Evolutionary conservation across 2,329 filamentous ascomycete species (phyloP).

Genomic region (Aspergillus costaricaensis): DNA sequence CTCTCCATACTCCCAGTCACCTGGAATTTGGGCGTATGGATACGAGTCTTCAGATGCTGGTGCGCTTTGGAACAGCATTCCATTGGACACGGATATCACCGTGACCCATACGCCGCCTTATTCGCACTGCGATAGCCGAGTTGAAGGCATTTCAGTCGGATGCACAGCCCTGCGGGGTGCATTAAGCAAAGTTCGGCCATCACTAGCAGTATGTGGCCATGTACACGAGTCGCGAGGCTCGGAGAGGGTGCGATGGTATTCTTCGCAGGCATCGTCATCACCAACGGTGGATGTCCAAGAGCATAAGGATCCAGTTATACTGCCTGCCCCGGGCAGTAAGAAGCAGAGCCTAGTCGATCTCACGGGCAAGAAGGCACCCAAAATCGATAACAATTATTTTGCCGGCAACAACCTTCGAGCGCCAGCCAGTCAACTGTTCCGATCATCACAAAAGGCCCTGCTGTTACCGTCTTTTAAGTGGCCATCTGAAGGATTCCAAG

Average conservation of each 20-base stretch:
- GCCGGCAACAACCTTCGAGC: conserved; percentile 1
- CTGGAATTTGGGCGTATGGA: conserved; percentile 57
- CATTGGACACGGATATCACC: conserved; percentile 54
- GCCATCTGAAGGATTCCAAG: neutral
- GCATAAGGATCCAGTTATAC: conserved; percentile 16
- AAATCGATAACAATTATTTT: conserved; percentile 34
- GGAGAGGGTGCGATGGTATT: conserved; percentile 52
- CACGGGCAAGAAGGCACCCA: conserved; percentile 44
- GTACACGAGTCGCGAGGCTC: conserved; percentile 60
- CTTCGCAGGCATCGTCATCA: neutral
- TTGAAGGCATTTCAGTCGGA: conserved; percentile 42
- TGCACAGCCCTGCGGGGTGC: conserved; percentile 51
- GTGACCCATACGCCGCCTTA: conserved; percentile 60
- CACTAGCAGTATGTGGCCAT: conserved; percentile 60
- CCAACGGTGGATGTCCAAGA: neutral
- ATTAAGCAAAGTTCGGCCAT: conserved; percentile 52
- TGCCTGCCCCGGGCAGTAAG: conserved; percentile 52
- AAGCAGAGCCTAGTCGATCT: conserved; percentile 59
- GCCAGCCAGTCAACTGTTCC: neutral
- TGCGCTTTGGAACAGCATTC: conserved; percentile 53
- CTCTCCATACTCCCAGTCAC: conserved; percentile 55
- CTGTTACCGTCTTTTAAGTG: conserved; percentile 9
- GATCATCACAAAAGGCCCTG: conserved; percentile 13
- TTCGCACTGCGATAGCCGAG: conserved; percentile 50
- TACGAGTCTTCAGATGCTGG: conserved; percentile 49